A percentile compares a stretch with the other conserved stretches of the same genome.
phyloP scores from a whole-genome alignment of 495 filamentous ascomycete species.

The Chaetomium fimeti region DNA sequence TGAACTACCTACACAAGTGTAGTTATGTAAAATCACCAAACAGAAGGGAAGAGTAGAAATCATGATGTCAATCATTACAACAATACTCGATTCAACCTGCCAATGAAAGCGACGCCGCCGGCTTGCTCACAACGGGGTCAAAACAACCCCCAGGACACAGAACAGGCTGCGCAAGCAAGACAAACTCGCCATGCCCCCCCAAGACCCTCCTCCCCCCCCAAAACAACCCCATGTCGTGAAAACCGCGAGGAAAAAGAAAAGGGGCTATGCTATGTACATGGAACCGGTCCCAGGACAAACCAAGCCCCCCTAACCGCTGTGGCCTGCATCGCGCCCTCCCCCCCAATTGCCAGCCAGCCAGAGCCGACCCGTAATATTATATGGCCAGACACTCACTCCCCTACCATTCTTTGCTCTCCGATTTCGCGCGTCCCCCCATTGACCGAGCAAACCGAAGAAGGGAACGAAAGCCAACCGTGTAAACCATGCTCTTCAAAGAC shows the following conservation, averaged over 20 bases:
- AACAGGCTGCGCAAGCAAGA: not conserved
- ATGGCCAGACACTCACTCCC: not conserved
- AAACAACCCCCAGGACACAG: not conserved
- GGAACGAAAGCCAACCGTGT: constrained; percentile 6
- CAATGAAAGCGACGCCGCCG: constrained; percentile 4
- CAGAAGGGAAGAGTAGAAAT: not conserved
- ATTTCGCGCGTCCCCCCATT: not conserved
- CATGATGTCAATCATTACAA: constrained; percentile 13
- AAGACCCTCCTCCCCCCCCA: not conserved
- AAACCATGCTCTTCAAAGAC: not conserved
- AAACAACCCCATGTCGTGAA: not conserved
- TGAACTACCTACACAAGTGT: not conserved
- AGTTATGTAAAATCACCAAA: not conserved
- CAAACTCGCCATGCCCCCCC: not conserved
- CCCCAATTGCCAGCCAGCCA: not conserved
- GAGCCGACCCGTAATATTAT: not conserved
- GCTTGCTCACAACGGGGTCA: not conserved
- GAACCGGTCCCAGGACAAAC: not conserved
- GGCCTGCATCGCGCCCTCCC: not conserved
- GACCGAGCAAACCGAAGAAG: not conserved
- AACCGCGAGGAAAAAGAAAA: not conserved
- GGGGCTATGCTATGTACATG: not conserved
- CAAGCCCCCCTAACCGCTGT: not conserved
- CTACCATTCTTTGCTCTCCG: constrained; percentile 1
- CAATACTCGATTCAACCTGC: constrained; percentile 23